Conservation (phyloP, 345 rosid species). For the Turnera subulata region DNA sequence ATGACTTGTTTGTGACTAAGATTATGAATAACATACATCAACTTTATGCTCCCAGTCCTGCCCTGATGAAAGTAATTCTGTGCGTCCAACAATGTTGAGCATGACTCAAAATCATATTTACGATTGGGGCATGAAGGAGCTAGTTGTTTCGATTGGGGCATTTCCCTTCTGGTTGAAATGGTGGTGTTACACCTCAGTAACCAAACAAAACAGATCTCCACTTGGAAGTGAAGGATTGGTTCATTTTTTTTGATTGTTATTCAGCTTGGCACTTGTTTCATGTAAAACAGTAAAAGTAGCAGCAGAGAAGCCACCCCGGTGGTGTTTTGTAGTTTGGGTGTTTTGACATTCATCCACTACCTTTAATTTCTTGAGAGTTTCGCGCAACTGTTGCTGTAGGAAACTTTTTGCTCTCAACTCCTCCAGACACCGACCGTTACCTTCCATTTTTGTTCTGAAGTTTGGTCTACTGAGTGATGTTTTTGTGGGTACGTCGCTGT, state of each 20-base stretch:
- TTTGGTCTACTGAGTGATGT: too few relatives aligned
- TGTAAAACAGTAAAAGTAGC: slow-evolving; percentile 31
- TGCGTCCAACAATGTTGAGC: too few relatives aligned
- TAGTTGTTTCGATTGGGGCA: background rate
- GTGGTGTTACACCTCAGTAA: background rate
- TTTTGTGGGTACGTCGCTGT: too few relatives aligned
- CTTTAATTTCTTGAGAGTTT: too few relatives aligned
- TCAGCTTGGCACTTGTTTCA: background rate
- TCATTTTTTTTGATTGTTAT: background rate
- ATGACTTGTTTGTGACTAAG: background rate
- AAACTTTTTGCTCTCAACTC: too few relatives aligned
- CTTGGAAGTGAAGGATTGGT: background rate
- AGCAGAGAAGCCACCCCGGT: too few relatives aligned
- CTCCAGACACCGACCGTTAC: too few relatives aligned
- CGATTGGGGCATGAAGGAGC: background rate
- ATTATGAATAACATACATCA: background rate
- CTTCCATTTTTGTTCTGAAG: too few relatives aligned
- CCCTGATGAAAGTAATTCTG: too few relatives aligned
- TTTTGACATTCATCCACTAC: too few relatives aligned
- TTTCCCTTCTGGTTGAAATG: background rate
- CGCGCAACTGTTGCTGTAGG: too few relatives aligned
- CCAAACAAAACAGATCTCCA: background rate
- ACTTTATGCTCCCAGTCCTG: background rate
- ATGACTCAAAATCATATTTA: background rate
- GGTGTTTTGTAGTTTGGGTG: too few relatives aligned